A percentile compares a stretch with the other conserved stretches of the same genome.
Conservation (phyloP, 2,329 filamentous ascomycete genomes). For the Penicillium concentricum region DNA sequence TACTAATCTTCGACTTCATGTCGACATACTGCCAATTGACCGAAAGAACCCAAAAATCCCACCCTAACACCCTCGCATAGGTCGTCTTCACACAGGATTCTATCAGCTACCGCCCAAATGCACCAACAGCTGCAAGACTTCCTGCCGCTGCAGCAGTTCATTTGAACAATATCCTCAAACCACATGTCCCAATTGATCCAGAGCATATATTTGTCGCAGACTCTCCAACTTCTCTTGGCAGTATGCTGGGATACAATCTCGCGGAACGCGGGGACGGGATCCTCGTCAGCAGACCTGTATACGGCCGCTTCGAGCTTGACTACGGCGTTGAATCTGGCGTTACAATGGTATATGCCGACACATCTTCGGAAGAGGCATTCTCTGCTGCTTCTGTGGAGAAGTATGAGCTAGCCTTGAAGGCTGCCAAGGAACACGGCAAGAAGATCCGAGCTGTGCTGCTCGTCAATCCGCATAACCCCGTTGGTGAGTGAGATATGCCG, state of each 20-base stretch:
- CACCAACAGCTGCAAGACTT: slow-evolving; percentile 40
- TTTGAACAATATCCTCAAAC: slow-evolving; percentile 44
- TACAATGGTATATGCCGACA: slow-evolving; percentile 41
- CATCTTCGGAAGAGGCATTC: slow-evolving; percentile 41
- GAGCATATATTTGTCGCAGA: slow-evolving; percentile 43
- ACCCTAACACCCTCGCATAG: slow-evolving; percentile 10
- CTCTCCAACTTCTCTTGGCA: slow-evolving; percentile 44
- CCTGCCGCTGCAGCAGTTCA: slow-evolving; percentile 42
- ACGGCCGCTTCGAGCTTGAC: slow-evolving; percentile 51
- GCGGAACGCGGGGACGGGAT: slow-evolving; percentile 49
- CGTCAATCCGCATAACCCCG: slow-evolving; percentile 48
- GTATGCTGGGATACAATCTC: slow-evolving; percentile 45
- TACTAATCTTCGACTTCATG: neutral
- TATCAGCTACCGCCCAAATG: slow-evolving; percentile 44
- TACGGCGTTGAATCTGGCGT: slow-evolving; percentile 47
- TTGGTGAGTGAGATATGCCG: slow-evolving; percentile 26
- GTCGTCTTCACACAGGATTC: slow-evolving; percentile 34
- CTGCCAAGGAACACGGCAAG: slow-evolving; percentile 33
- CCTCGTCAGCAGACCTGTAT: slow-evolving; percentile 48
- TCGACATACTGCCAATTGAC: neutral
- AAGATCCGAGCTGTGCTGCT: slow-evolving; percentile 44
- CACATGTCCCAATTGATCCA: slow-evolving; percentile 33
- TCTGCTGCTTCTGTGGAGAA: slow-evolving; percentile 27
- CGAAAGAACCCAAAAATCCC: neutral
- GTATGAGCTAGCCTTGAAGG: slow-evolving; percentile 40